Evolutionary conservation across 1,139 yeast genomes (phyloP), one percentile per base, ranked within the genome.

Genomic region (Candida sp.): DNA sequence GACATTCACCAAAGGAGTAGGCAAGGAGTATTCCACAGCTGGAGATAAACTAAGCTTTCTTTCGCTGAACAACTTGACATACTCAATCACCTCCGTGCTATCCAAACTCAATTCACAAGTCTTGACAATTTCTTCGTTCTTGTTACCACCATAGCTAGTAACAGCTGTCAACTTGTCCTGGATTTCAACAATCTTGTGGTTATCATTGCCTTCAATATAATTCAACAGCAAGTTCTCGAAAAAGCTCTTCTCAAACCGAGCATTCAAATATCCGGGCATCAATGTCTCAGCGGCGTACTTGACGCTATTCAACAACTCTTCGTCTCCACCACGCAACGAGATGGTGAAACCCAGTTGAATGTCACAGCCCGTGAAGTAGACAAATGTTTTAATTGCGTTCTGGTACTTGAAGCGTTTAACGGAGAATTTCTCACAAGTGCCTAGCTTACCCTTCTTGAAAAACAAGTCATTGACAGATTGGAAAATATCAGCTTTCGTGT

Each of bases 211-310:
- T 35, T 55, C 25, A 30, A 49, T 84, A 30, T 44, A 53, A 28
- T 47, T 39, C 42, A 56, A 48, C 26, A 54, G 47, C 30, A 48
- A 47, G 33, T 56, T 56, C 47, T 90, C 81, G 67, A 93, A 83
- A 47, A 91, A 79, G 3, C 94, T 84, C 26, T 88, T 86, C 63
- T 96, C 99, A 52, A 92, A 80, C 60, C 86, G 86, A 42, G 91
- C 77, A 59, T 92, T 91, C 63, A 89, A 83, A 34, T 86, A 83
- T 1, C 88, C 89, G 47, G 89, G 88, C 4, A 90, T 81, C 82
- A 93, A 78, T 46, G 94, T 86, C 58, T 90, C 96, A 2, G 90
- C 79, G 1, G 93, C 88, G 51, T 86, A 85, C 63, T 96, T 96
- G 26, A 93, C 79, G 50, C 84, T 83, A 48, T 84, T 79, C 54